Conservation (phyloP, 768 basidiomycete species). For the Xerocomellus amylosporus region DNA sequence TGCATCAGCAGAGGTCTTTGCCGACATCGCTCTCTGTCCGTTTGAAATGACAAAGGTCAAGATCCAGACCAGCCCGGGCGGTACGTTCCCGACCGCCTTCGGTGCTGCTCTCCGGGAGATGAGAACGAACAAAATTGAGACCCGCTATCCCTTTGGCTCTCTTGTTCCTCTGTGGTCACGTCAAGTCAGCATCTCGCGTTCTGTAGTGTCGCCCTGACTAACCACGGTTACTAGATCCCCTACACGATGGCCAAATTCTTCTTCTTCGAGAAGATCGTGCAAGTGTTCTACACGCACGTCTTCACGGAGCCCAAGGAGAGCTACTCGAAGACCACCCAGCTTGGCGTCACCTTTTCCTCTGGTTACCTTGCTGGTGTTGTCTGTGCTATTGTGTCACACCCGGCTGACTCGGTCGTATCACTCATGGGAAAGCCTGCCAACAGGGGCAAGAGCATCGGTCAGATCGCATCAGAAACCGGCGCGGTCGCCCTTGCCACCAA, state of each 20-base stretch:
- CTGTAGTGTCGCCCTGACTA: no score
- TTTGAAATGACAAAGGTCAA: conserved; percentile 93
- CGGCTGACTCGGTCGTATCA: conserved; percentile 91
- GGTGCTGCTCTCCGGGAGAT: conserved; percentile 69
- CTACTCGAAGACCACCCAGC: conserved; percentile 80
- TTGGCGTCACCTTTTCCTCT: conserved; percentile 84
- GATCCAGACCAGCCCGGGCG: conserved; percentile 73
- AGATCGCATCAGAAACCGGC: conserved; percentile 72
- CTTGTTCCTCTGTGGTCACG: conserved; percentile 86
- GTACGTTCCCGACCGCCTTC: conserved; percentile 77
- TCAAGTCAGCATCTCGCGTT: conserved; percentile 47
- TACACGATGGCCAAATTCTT: conserved; percentile 99
- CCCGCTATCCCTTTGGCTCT: conserved; percentile 83
- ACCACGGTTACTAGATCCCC: conserved; percentile 59
- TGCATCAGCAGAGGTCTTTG: conserved; percentile 93
- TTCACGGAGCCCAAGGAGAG: conserved; percentile 75
- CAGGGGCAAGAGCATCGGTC: conserved; percentile 74
- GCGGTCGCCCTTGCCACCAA: conserved; percentile 65
- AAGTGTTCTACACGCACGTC: conserved; percentile 84
- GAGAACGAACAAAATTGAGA: conserved; percentile 61
- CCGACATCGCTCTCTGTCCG: conserved; percentile 94
- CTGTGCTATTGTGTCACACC: conserved; percentile 94
- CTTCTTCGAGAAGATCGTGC: conserved; percentile 89
- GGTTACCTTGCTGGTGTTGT: conserved; percentile 96
- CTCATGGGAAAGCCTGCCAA: conserved; percentile 87